phyloP scores from a whole-genome alignment of 495 filamentous ascomycete species.

The Aspergillus wentii region DNA sequence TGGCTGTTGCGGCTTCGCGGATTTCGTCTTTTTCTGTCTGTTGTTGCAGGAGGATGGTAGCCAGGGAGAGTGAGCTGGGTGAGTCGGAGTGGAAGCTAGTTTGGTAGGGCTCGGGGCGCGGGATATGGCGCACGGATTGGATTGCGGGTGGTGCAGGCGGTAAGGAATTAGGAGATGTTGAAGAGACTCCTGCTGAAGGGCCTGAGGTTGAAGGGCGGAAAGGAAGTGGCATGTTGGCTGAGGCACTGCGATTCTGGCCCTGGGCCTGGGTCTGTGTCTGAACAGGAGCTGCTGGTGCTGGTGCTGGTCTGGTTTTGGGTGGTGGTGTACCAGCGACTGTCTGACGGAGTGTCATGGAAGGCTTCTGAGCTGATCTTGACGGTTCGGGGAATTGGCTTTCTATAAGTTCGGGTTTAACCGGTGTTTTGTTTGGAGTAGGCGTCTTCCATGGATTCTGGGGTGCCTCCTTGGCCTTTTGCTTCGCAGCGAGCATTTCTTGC shows the following conservation, averaged over 20 bases:
- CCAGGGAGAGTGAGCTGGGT: slow-evolving; percentile 63
- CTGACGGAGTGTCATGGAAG: slow-evolving; percentile 58
- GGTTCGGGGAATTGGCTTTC: slow-evolving; percentile 15
- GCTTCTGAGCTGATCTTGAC: slow-evolving; percentile 30
- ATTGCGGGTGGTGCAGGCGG: slow-evolving; percentile 30
- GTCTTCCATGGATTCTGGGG: slow-evolving; percentile 71
- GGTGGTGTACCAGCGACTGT: slow-evolving; percentile 52
- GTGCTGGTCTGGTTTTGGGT: slow-evolving; percentile 18
- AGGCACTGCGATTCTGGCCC: slow-evolving; percentile 29
- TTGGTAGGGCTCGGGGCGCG: slow-evolving; percentile 35
- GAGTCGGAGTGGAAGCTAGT: slow-evolving; percentile 39
- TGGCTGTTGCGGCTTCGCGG: slow-evolving; percentile 72
- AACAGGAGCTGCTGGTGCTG: slow-evolving; percentile 25
- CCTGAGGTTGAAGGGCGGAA: slow-evolving; percentile 17
- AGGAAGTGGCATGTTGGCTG: slow-evolving; percentile 15
- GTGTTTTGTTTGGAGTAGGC: slow-evolving; percentile 20
- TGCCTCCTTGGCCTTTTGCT: slow-evolving; percentile 43
- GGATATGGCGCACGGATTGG: slow-evolving; percentile 45
- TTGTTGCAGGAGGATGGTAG: slow-evolving; percentile 87
- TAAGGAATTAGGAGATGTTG: slow-evolving; percentile 13
- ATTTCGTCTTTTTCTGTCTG: slow-evolving; percentile 77
- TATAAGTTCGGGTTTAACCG: slow-evolving; percentile 14
- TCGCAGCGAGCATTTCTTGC: slow-evolving; percentile 45
- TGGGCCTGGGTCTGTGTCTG: slow-evolving; percentile 17
- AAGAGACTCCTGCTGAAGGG: slow-evolving; percentile 13